phyloP scores from a whole-genome alignment of 805 yeast genomes.

The Yarrowia bubula region DNA sequence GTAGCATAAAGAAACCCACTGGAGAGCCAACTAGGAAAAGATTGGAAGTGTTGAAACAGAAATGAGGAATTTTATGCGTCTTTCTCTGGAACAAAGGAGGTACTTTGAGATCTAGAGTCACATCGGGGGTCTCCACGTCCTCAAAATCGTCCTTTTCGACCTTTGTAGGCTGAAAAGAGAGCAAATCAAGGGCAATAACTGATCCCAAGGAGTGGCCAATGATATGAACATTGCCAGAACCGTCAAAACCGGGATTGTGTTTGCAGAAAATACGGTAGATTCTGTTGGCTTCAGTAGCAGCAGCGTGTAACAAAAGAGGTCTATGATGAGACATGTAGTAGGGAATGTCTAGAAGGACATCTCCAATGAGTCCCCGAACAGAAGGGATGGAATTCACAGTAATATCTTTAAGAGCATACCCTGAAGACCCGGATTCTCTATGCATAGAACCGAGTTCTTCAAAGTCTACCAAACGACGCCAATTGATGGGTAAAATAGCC shows the following conservation, averaged over 20 bases:
- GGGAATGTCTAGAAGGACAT: slow-evolving; percentile 80
- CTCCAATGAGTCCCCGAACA: slow-evolving; percentile 73
- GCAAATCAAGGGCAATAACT: slow-evolving; percentile 72
- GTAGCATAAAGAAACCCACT: slow-evolving; percentile 63
- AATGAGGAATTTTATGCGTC: slow-evolving; percentile 39
- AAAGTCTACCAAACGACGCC: slow-evolving; percentile 67
- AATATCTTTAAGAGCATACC: slow-evolving; percentile 65
- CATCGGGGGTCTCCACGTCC: slow-evolving; percentile 26
- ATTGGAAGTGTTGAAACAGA: slow-evolving; percentile 71
- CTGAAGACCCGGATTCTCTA: background rate
- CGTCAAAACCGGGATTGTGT: slow-evolving; percentile 64
- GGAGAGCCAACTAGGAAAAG: slow-evolving; percentile 86
- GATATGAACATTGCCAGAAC: slow-evolving; percentile 59
- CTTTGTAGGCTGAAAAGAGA: slow-evolving; percentile 45
- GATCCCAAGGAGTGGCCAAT: slow-evolving; percentile 93
- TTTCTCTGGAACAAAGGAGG: slow-evolving; percentile 8
- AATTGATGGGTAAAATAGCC: slow-evolving; percentile 71
- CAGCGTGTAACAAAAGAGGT: slow-evolving; percentile 61
- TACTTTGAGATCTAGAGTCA: slow-evolving; percentile 1
- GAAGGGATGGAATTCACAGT: slow-evolving; percentile 77
- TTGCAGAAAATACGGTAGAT: slow-evolving; percentile 59
- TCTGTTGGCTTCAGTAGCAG: slow-evolving; percentile 66
- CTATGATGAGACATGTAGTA: slow-evolving; percentile 72
- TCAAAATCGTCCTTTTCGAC: slow-evolving; percentile 31
- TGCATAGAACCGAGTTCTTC: slow-evolving; percentile 35